A percentile compares a stretch with the other conserved stretches of the same genome.
phyloP scores from a whole-genome alignment of 495 filamentous ascomycete genomes.

The Podospora bellae-mahoneyi region DNA sequence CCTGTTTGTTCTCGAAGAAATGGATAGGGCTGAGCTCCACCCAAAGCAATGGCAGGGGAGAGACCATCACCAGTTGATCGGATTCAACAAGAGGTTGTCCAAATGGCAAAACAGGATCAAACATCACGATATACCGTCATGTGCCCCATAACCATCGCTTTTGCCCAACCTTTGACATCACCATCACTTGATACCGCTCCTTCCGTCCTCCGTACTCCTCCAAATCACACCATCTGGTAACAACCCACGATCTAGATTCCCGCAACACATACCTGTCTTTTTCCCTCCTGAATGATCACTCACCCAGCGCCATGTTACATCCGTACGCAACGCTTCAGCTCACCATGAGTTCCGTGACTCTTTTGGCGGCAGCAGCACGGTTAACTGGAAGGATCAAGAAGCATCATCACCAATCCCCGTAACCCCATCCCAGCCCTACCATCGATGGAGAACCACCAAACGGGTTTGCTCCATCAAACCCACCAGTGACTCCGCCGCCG shows the following conservation, averaged over 20 bases:
- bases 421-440: not conserved
- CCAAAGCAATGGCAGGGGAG: not conserved
- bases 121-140: not conserved
- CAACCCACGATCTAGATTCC: not conserved
- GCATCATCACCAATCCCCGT: not conserved
- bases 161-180: not conserved
- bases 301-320: not conserved
- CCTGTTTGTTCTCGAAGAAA: not conserved
- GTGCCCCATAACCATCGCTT: not conserved
- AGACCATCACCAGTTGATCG: not conserved
- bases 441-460: not conserved
- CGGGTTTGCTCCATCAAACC: not conserved
- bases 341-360: not conserved
- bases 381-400: not conserved
- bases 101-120: not conserved
- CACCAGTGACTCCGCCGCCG: not conserved
- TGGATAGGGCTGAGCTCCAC: slow-evolving; percentile 1
- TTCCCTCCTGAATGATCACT: not conserved
- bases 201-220: not conserved
- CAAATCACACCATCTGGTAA: not conserved
- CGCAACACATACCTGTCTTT: not conserved
- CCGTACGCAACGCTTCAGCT: not conserved
- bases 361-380: not conserved
- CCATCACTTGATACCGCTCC: not conserved
- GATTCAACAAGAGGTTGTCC: not conserved